Conservation (phyloP, 2,329 filamentous ascomycete species). For the Aspergillus quadricinctus region DNA sequence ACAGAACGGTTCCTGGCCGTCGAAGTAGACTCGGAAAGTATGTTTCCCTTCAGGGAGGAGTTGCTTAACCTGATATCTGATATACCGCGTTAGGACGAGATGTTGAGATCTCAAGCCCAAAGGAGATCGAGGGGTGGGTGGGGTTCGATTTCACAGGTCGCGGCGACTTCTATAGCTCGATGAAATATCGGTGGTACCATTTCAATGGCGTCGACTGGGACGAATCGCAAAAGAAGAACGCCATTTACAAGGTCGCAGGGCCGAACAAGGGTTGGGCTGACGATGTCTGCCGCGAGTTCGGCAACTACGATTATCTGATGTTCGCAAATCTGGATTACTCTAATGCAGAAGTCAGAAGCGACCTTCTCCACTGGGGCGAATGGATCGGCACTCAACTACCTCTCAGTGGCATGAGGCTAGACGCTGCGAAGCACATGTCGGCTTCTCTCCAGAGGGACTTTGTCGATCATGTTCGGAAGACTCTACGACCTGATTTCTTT, state of each 20-base stretch:
- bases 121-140: slow-evolving; percentile 65
- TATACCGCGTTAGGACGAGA: slow-evolving; percentile 45
- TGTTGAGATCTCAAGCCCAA: slow-evolving; percentile 50
- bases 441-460: slow-evolving; percentile 64
- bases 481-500: slow-evolving; percentile 53
- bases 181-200: slow-evolving; percentile 64
- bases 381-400: slow-evolving; percentile 62
- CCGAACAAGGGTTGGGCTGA: slow-evolving; percentile 61
- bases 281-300: slow-evolving; percentile 59
- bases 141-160: slow-evolving; percentile 63
- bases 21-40: slow-evolving; percentile 56
- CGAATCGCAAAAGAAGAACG: slow-evolving; percentile 51
- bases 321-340: slow-evolving; percentile 66
- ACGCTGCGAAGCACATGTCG: slow-evolving; percentile 70
- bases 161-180: slow-evolving; percentile 53
- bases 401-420: slow-evolving; percentile 63
- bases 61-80: not conserved
- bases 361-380: slow-evolving; percentile 62
- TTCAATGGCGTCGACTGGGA: slow-evolving; percentile 68
- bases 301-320: slow-evolving; percentile 68
- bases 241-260: slow-evolving; percentile 62
- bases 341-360: slow-evolving; percentile 59
- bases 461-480: slow-evolving; percentile 53
- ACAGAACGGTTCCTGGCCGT: slow-evolving; percentile 60
- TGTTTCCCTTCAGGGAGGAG: not conserved